Evolutionary conservation across 2,329 filamentous ascomycete genomes (phyloP).

Genomic region (Macrophomina pseudophaseolina): DNA sequence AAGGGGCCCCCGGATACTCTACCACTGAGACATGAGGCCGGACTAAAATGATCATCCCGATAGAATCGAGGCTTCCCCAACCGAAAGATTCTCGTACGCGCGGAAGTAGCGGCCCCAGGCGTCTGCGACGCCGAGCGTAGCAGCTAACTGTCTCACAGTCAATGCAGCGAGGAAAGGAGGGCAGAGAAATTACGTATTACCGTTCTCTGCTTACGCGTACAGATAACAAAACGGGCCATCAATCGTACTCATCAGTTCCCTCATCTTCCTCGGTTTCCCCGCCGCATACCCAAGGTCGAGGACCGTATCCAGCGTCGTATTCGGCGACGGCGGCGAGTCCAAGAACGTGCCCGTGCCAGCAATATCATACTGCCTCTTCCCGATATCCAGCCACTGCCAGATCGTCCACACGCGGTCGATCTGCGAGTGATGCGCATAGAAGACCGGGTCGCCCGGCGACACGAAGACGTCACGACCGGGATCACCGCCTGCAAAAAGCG

Average conservation of each 20-base stretch:
- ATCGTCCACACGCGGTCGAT: conserved; percentile 57
- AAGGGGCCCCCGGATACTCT: too few relatives aligned
- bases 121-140: too few relatives aligned
- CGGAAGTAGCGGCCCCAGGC: too few relatives aligned
- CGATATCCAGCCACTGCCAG: conserved; percentile 54
- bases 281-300: conserved; percentile 47
- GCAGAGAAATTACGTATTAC: background rate
- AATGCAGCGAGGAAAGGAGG: background rate
- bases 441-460: conserved; percentile 51
- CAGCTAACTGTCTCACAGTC: too few relatives aligned
- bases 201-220: conserved; percentile 34
- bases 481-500: conserved; percentile 41
- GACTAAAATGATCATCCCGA: too few relatives aligned
- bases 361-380: conserved; percentile 45
- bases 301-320: conserved; percentile 51
- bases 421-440: conserved; percentile 51
- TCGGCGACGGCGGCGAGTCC: conserved; percentile 50
- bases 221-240: conserved; percentile 54
- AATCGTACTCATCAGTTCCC: conserved; percentile 48
- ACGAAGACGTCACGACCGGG: conserved; percentile 52
- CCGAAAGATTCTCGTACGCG: too few relatives aligned
- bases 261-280: conserved; percentile 33
- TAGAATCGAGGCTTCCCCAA: too few relatives aligned
- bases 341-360: conserved; percentile 48
- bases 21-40: too few relatives aligned